These are phyloP conservation scores for Trichoderma koningiopsis DNA, from an alignment of 2,329 filamentous ascomycete species.

Conservation along the genomic window DNA sequence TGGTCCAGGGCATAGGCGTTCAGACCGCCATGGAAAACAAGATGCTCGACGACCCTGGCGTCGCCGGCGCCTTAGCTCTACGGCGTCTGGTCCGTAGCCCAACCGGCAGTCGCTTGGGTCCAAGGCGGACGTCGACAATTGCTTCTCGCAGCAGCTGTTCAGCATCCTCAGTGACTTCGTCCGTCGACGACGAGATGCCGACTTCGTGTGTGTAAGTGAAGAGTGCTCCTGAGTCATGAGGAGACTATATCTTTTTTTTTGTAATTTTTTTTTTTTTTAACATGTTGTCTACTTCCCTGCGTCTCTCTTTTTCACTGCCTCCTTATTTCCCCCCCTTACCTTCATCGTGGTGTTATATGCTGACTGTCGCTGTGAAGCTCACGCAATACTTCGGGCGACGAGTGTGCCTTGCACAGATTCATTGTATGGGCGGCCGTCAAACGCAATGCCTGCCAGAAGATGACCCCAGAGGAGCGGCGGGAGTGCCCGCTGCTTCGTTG, in stretches of 20 bases:
- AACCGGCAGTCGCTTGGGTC: conserved; percentile 36
- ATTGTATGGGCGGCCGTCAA: conserved; percentile 60
- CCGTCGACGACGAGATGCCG: conserved; percentile 33
- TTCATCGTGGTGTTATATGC: not conserved
- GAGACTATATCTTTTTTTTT: not conserved
- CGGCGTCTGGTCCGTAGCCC: conserved; percentile 38
- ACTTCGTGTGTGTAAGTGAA: conserved; percentile 40
- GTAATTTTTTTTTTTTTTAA: too few species aligned
- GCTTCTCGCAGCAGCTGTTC: conserved; percentile 32
- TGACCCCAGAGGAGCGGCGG: conserved; percentile 51
- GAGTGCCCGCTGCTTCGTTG: conserved; percentile 57
- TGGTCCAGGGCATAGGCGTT: conserved; percentile 17
- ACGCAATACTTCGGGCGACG: conserved; percentile 48
- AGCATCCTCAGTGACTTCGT: conserved; percentile 31
- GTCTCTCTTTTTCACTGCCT: not conserved
- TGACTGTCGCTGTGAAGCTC: conserved; percentile 34
- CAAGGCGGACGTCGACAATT: conserved; percentile 36
- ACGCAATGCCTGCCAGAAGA: conserved; percentile 52
- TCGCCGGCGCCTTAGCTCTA: conserved; percentile 37
- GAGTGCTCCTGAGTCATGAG: not conserved
- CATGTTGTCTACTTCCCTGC: not conserved
- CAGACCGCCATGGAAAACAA: conserved; percentile 38
- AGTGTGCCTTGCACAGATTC: conserved; percentile 57
- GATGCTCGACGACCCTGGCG: conserved; percentile 36
- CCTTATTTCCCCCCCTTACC: not conserved